A percentile compares a stretch with the other conserved stretches of the same genome.
Conservation (phyloP, 208 protist species). For the Angomonas desouzai region DNA sequence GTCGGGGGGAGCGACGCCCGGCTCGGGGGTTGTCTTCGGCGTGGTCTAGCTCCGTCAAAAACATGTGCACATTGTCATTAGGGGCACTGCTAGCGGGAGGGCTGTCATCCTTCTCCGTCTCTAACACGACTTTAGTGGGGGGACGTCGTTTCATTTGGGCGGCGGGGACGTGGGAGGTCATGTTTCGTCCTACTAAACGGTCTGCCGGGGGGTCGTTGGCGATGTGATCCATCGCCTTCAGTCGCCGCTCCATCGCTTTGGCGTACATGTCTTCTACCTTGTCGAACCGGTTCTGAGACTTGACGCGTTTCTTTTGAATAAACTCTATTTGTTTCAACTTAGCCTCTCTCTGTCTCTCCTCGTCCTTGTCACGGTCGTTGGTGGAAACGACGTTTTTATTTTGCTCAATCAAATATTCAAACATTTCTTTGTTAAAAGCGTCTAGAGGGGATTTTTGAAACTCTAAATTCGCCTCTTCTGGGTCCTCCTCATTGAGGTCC, state of each 20-base stretch:
- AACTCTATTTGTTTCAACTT: constrained; percentile 39
- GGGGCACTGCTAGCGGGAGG: not conserved
- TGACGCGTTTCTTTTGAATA: constrained; percentile 36
- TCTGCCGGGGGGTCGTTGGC: constrained; percentile 84
- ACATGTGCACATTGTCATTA: constrained; percentile 17
- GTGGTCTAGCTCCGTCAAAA: constrained; percentile 28
- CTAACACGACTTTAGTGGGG: not conserved
- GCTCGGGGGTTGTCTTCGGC: not conserved
- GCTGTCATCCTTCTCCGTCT: not conserved
- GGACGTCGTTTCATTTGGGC: constrained; percentile 5
- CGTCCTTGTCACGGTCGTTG: constrained; percentile 14
- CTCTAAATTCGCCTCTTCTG: constrained; percentile 17
- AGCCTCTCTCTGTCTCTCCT: constrained; percentile 18
- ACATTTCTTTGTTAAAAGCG: constrained; percentile 20
- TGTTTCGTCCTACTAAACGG: constrained; percentile 66
- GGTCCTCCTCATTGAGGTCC: constrained; percentile 22
- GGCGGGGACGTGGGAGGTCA: constrained; percentile 69
- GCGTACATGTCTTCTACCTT: constrained; percentile 76
- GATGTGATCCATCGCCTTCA: constrained; percentile 63
- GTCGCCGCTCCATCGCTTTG: constrained; percentile 51
- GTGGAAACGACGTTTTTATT: not conserved
- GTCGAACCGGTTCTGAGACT: constrained; percentile 41
- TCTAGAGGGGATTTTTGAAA: constrained; percentile 5
- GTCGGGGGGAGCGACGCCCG: not conserved
- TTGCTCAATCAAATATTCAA: constrained; percentile 20